phyloP scores from a whole-genome alignment of 352 stramenopile species.

The Phytophthora quininea region DNA sequence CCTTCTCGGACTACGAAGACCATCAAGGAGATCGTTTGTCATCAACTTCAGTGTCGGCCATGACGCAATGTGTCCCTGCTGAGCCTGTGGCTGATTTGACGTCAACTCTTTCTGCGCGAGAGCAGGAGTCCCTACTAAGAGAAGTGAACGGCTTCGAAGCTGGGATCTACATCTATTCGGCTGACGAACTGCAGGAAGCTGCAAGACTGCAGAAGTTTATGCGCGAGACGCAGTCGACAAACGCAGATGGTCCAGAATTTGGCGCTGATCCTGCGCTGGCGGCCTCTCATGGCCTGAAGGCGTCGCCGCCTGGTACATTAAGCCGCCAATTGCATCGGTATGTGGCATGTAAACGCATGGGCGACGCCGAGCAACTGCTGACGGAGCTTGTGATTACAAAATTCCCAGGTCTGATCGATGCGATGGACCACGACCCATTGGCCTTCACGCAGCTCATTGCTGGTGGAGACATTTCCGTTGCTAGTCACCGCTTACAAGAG shows the following conservation, averaged over 20 bases:
- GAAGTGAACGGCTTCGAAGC: conserved; percentile 68
- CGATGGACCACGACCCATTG: conserved; percentile 81
- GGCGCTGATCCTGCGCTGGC: conserved; percentile 20
- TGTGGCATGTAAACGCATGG: conserved; percentile 40
- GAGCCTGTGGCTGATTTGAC: conserved; percentile 46
- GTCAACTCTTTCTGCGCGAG: conserved; percentile 53
- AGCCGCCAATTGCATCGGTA: conserved; percentile 44
- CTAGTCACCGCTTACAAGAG: conserved; percentile 30
- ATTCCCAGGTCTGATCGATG: conserved; percentile 74
- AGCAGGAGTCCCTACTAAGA: conserved; percentile 65
- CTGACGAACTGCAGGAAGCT: conserved; percentile 71
- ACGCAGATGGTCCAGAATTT: conserved; percentile 14
- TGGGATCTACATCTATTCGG: conserved; percentile 80
- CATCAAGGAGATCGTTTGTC: conserved; percentile 30
- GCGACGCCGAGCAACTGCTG: conserved; percentile 66
- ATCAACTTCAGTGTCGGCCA: conserved; percentile 27
- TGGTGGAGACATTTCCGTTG: conserved; percentile 42
- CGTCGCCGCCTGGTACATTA: conserved; percentile 28
- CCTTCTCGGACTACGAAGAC: conserved; percentile 32
- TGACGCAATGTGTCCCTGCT: conserved; percentile 41
- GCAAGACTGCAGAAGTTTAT: conserved; percentile 62
- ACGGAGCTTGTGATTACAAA: conserved; percentile 64
- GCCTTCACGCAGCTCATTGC: conserved; percentile 76
- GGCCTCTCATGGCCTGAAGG: conserved; percentile 17
- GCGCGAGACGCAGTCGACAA: conserved; percentile 28